These are phyloP conservation scores for Calonectria montana DNA, from an alignment of 2,329 filamentous ascomycete genomes.

Conservation along the genomic window DNA sequence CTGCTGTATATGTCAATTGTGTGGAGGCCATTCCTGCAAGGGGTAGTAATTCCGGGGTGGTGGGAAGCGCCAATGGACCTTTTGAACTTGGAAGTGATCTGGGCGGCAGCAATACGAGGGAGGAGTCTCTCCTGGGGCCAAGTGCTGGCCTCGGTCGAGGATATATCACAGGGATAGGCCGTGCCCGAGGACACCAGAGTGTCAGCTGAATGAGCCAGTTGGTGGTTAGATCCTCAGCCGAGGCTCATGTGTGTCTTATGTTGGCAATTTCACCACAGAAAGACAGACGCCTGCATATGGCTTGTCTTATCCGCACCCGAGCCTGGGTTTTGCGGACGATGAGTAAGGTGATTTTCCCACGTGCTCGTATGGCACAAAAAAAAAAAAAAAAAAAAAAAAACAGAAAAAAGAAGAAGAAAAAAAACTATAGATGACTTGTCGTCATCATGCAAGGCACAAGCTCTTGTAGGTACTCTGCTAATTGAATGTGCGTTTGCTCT, in stretches of 20 bases:
- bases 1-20: background rate
- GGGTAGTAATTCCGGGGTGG: conserved; percentile 8
- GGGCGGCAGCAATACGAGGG: background rate
- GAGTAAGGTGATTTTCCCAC: background rate
- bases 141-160: background rate
- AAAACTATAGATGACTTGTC: too few species aligned
- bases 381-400: too few species aligned
- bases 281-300: background rate
- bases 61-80: background rate
- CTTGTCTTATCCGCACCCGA: background rate
- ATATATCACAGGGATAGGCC: background rate
- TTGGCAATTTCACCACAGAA: background rate
- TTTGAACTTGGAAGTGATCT: background rate
- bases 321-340: background rate
- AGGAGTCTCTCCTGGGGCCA: background rate
- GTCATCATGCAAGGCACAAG: too few species aligned
- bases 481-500: background rate
- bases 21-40: conserved; percentile 18
- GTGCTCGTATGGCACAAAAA: background rate
- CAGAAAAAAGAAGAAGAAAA: too few species aligned
- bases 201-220: background rate
- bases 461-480: too few species aligned
- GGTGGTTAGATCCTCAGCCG: background rate
- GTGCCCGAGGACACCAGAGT: background rate
- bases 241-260: background rate